Conservation (phyloP, 345 rosid species). For the Populus ilicifolia region DNA sequence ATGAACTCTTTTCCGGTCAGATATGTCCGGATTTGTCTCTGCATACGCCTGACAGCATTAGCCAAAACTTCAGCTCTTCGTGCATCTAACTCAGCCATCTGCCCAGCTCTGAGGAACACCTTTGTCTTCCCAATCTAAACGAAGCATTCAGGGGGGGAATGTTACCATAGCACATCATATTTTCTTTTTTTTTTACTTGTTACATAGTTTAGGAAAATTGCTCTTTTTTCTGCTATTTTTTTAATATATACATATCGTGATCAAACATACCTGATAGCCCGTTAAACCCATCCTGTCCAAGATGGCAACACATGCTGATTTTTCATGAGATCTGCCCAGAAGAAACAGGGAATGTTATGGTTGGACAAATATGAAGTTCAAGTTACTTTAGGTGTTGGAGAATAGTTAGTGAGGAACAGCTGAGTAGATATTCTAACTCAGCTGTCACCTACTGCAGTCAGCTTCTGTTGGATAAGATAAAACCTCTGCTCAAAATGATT, state of each 20-base stretch:
- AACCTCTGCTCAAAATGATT: background rate
- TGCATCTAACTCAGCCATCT: conserved; percentile 73
- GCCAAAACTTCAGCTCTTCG: conserved; percentile 59
- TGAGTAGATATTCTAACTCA: background rate
- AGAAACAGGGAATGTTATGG: background rate
- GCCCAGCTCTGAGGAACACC: conserved; percentile 69
- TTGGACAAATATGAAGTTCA: background rate
- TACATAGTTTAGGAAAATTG: background rate
- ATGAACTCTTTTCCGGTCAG: conserved; percentile 48
- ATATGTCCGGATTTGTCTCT: conserved; percentile 52
- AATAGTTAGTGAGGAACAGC: background rate
- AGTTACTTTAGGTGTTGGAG: background rate
- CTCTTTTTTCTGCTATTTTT: background rate
- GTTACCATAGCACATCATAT: background rate
- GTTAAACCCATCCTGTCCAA: conserved; percentile 53
- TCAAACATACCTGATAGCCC: conserved; percentile 58
- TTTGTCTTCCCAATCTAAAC: conserved; percentile 62
- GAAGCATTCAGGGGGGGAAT: background rate
- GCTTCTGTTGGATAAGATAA: background rate
- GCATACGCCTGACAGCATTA: conserved; percentile 45
- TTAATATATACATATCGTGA: background rate
- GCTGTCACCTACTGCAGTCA: background rate
- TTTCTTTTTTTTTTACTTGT: background rate
- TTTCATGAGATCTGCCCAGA: conserved; percentile 50
- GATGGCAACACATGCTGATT: conserved; percentile 47